A percentile compares a stretch with the other conserved stretches of the same genome.
Conservation (phyloP, 768 basidiomycete species). For the Calocybe gangraenosa region DNA sequence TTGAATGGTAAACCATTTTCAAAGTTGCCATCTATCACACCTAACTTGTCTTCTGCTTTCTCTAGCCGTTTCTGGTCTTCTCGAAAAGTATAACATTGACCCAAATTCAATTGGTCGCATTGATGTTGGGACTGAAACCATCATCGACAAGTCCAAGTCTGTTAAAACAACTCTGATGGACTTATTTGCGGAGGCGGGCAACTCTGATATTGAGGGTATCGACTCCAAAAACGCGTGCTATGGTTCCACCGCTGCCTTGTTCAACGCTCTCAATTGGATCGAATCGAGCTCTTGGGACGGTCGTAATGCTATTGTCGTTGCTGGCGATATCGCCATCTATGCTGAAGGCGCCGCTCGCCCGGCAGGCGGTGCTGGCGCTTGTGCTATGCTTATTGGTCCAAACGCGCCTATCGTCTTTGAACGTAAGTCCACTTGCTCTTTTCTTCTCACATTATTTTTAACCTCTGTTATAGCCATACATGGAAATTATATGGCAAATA, state of each 20-base stretch:
- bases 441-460: slow-evolving; percentile 11
- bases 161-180: slow-evolving; percentile 99
- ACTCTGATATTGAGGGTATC: slow-evolving; percentile 97
- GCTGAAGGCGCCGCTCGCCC: slow-evolving; percentile 94
- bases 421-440: slow-evolving; percentile 54
- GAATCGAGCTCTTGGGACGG: slow-evolving; percentile 97
- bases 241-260: slow-evolving; percentile 96
- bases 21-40: background rate
- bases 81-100: slow-evolving; percentile 94
- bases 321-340: slow-evolving; percentile 97
- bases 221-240: slow-evolving; percentile 99
- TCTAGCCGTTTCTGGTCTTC: slow-evolving; percentile 80
- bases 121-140: slow-evolving; percentile 97
- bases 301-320: slow-evolving; percentile 93
- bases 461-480: slow-evolving; percentile 67
- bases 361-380: slow-evolving; percentile 95
- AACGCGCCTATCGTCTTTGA: slow-evolving; percentile 93
- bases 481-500: slow-evolving; percentile 96
- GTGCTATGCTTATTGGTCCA: slow-evolving; percentile 93
- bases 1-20: slow-evolving; percentile 66
- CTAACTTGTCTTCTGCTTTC: slow-evolving; percentile 4
- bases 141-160: slow-evolving; percentile 99
- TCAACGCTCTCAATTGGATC: slow-evolving; percentile 99
- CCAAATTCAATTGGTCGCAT: slow-evolving; percentile 95
- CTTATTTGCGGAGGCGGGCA: slow-evolving; percentile 88